phyloP scores from a whole-genome alignment of 2,329 filamentous ascomycete genomes.

The Penicillium brevicompactum region DNA sequence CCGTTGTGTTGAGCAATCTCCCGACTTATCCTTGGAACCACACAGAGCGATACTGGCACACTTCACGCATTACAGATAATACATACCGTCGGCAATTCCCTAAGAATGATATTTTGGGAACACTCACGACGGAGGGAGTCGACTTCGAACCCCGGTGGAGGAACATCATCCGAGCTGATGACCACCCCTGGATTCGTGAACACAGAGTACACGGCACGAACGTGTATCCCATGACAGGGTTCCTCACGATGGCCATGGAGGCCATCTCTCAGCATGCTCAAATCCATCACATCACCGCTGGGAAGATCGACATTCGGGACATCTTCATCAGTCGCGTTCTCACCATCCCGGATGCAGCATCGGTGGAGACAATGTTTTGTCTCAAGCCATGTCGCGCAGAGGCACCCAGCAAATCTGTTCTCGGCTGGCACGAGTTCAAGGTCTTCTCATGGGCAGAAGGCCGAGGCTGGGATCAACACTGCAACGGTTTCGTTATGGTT shows the following conservation, averaged over 20 bases:
- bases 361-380: constrained; percentile 24
- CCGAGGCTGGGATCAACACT: constrained; percentile 26
- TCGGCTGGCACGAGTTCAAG: constrained; percentile 29
- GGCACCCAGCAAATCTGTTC: constrained; percentile 17
- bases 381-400: constrained; percentile 16
- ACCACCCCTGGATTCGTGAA: constrained; percentile 26
- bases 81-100: constrained; percentile 18
- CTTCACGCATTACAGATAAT: constrained; percentile 18
- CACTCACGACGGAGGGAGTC: constrained; percentile 20
- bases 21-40: constrained; percentile 28
- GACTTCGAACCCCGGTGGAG: constrained; percentile 27
- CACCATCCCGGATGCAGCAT: constrained; percentile 18
- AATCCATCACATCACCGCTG: constrained; percentile 19
- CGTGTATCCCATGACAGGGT: constrained; percentile 29
- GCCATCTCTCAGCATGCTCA: constrained; percentile 25
- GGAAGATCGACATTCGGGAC: constrained; percentile 23
- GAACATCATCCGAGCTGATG: constrained; percentile 24
- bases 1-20: constrained; percentile 19
- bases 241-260: constrained; percentile 26
- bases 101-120: constrained; percentile 21
- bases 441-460: constrained; percentile 27
- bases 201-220: constrained; percentile 23
- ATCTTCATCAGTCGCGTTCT: constrained; percentile 24
- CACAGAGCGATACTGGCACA: constrained; percentile 22
- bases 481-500: constrained; percentile 23